phyloP scores from a whole-genome alignment of 1,284 basidiomycete species.

The Afroboletus lepidellus region DNA sequence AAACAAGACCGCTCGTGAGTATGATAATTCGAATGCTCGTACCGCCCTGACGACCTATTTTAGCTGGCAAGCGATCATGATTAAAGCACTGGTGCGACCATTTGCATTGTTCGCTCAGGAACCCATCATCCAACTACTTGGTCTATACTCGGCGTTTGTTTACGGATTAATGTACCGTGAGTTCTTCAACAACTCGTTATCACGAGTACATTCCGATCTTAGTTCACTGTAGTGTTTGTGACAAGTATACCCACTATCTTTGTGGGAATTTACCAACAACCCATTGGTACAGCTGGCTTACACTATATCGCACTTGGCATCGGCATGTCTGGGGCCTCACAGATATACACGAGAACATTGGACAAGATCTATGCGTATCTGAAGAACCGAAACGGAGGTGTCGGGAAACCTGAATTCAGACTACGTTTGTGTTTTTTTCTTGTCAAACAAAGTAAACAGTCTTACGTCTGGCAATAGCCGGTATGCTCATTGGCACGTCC shows the following conservation, averaged over 20 bases:
- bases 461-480: too few species aligned
- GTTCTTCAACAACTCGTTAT: slow-evolving; percentile 21
- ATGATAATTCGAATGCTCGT: neutral
- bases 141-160: slow-evolving; percentile 50
- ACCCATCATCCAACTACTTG: slow-evolving; percentile 47
- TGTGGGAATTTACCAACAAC: slow-evolving; percentile 46
- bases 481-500: too few species aligned
- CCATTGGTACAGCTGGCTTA: slow-evolving; percentile 55
- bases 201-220: too few species aligned
- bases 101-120: slow-evolving; percentile 49
- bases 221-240: slow-evolving; percentile 52
- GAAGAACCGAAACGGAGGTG: slow-evolving; percentile 41
- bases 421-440: slow-evolving; percentile 24
- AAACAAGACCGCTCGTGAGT: slow-evolving; percentile 44
- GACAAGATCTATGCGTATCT: slow-evolving; percentile 48
- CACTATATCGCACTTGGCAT: slow-evolving; percentile 55
- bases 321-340: slow-evolving; percentile 43
- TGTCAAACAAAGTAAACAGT: too few species aligned
- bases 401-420: slow-evolving; percentile 49
- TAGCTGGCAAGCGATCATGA: slow-evolving; percentile 40
- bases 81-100: slow-evolving; percentile 43
- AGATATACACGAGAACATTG: slow-evolving; percentile 46
- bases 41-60: neutral
- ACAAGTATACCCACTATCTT: slow-evolving; percentile 68
- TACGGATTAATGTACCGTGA: slow-evolving; percentile 56